A percentile compares a stretch with the other conserved stretches of the same genome.
Conservation (phyloP, 352 stramenopile species). For the Phytophthora foliorum region DNA sequence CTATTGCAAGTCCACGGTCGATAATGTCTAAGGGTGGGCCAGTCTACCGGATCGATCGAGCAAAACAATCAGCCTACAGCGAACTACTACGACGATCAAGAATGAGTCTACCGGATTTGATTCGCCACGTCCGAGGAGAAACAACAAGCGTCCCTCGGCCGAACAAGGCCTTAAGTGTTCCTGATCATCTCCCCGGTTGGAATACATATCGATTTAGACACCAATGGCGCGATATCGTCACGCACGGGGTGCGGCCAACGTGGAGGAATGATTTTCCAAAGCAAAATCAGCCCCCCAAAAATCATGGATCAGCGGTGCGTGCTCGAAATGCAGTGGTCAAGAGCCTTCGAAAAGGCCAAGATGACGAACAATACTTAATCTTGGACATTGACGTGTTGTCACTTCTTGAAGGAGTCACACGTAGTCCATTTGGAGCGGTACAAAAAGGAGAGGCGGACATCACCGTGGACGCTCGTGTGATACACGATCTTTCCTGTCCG, state of each 20-base stretch:
- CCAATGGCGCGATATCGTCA: constrained; percentile 10
- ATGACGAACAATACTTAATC: constrained; percentile 19
- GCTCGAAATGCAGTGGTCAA: constrained; percentile 20
- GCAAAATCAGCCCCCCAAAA: background rate
- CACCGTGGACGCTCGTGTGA: too few species aligned
- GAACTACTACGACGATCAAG: constrained; percentile 12
- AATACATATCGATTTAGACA: constrained; percentile 1
- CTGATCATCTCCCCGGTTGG: background rate
- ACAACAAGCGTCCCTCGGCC: background rate
- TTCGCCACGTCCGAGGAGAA: constrained; percentile 10
- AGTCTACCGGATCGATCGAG: background rate
- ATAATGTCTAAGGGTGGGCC: background rate
- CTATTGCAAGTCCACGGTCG: background rate
- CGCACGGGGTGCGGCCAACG: background rate
- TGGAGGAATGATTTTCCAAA: background rate
- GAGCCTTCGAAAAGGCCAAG: constrained; percentile 14
- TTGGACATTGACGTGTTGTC: constrained; percentile 4
- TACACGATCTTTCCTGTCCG: too few species aligned
- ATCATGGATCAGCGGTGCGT: constrained; percentile 4
- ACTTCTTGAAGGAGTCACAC: too few species aligned
- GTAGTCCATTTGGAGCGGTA: too few species aligned
- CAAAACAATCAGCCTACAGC: constrained; percentile 15
- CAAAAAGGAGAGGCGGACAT: too few species aligned
- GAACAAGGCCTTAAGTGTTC: constrained; percentile 19
- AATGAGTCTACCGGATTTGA: constrained; percentile 9